These are phyloP conservation scores for Salix arbutifolia DNA, from an alignment of 345 rosid genomes.

Conservation along the genomic window DNA sequence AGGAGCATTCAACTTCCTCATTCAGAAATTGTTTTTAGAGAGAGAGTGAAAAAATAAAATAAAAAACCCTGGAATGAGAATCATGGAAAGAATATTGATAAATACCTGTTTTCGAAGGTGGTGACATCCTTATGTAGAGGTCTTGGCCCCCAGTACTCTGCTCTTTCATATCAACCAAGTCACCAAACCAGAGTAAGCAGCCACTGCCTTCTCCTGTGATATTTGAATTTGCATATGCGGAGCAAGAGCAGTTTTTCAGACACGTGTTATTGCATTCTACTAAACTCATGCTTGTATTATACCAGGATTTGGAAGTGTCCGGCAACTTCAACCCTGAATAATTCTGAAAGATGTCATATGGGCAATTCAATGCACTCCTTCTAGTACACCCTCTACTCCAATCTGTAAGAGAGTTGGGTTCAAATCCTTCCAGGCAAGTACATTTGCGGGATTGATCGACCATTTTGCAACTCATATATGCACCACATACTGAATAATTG, in stretches of 20 bases:
- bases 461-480: conserved; percentile 5
- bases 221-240: conserved; percentile 4
- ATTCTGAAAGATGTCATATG: neutral
- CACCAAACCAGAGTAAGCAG: conserved; percentile 16
- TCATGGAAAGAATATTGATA: too few species aligned
- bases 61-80: too few species aligned
- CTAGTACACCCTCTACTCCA: conserved; percentile 9
- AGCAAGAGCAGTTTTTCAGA: neutral
- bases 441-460: neutral
- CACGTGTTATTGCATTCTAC: neutral
- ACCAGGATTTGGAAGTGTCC: neutral
- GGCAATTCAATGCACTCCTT: neutral
- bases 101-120: neutral
- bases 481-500: conserved; percentile 15
- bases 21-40: too few species aligned
- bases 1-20: too few species aligned
- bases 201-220: conserved; percentile 7
- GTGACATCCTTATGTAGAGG: conserved; percentile 4
- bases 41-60: too few species aligned
- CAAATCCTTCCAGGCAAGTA: conserved; percentile 18
- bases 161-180: conserved; percentile 6
- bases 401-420: neutral
- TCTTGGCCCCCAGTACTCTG: neutral
- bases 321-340: neutral
- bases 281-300: neutral